Evolutionary conservation across 805 yeast species (phyloP), one percentile per base, ranked within the genome.

Genomic region (Torulaspora microellipsoides): DNA sequence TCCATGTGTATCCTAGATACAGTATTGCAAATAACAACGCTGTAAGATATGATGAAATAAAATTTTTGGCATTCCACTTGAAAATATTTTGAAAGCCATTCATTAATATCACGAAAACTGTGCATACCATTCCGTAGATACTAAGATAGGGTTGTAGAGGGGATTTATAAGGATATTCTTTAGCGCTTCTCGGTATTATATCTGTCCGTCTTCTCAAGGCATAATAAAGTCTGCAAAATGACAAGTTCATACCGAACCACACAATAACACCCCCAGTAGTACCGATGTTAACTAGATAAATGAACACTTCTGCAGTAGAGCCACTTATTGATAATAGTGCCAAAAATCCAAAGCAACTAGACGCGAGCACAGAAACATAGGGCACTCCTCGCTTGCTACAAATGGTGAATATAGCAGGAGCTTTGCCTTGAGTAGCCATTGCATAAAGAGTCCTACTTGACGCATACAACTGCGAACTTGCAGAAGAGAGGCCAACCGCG

Each of bases 261-360:
- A 83, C 85, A 20, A 86, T 62, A 43, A 86, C 73, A 1, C 88
- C 89, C 0, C 89, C 75, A 1, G 88, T 75, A 1, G 89, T 78
- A 43, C 84, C 77, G 30, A 85, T 69, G 51, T 78, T 77, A 11
- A 83, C 75, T 44, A 84, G 66, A 53, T 80, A 74, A 48, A 77
- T 81, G 51, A 85, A 83, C 1, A 81, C 81, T 9, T 67, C 61
- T 8, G 84, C 76, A 0, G 87, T 80, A 37, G 69, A 65, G 46
- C 75, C 70, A 31, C 76, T 70, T 7, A 80, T 76, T n/a, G 84
- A 73, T 20, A 82, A 56, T 56, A 68, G 81, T 0, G 86, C 73
- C 33, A 83, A 60, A 8, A 76, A 56, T 0, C 85, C 84, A 58
- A 85, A 75, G 1, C 70, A 38, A 2, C 81, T 81, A 0, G 88